Base-by-base conservation (phyloP, 495 filamentous ascomycete species). In the Xeromyces bisporus region DNA sequence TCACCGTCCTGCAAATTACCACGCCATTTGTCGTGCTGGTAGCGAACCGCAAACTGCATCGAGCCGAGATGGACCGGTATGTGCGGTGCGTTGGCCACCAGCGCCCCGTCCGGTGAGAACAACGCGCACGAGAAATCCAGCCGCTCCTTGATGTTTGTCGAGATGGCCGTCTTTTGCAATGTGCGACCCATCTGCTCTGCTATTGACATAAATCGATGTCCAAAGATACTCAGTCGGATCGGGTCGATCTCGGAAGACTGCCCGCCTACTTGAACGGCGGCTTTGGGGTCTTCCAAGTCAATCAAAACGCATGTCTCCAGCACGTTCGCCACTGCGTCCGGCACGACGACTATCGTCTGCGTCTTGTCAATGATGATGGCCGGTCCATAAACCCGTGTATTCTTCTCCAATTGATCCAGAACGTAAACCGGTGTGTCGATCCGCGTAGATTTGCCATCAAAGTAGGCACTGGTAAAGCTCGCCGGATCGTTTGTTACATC, bases 201-300 rank as follows among this genome's bases (percentile, higher is more conserved):
- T 47, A 97, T 96, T 8, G 87, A 85, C 89, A 97, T 97, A 59
- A 97, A 97, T 1, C 89, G 65, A 50, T 97, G 86, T 1, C 83
- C 83, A 43, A 97, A 97, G 36, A 97, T 91, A 48, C 75, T 91
- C 4, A 97, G 70, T 55, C 91, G 78, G 50, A 97, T 93, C 0
- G 89, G 87, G 42, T 92, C 59, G 23, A 63, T 45, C 4, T 55
- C 58, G 63, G 56, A 84, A 69, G 29, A 82, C 55, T 81, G 69
- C 36, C 80, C 81, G 1, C 71, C 83, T 40, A 76, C 62, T 26
- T 77, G 71, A n/a, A 80, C 51, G n/a, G 83, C 40, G 1, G 77
- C 78, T 10, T 37, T 41, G 0, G 56, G 58, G 15, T 75, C 70
- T 26, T 70, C 59, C 16, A 52, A 46, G 29, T 72, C 68, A 30